A percentile compares a stretch with the other conserved stretches of the same genome.
phyloP scores from a whole-genome alignment of 2,329 filamentous ascomycete species.

The Dactylellina sp. region DNA sequence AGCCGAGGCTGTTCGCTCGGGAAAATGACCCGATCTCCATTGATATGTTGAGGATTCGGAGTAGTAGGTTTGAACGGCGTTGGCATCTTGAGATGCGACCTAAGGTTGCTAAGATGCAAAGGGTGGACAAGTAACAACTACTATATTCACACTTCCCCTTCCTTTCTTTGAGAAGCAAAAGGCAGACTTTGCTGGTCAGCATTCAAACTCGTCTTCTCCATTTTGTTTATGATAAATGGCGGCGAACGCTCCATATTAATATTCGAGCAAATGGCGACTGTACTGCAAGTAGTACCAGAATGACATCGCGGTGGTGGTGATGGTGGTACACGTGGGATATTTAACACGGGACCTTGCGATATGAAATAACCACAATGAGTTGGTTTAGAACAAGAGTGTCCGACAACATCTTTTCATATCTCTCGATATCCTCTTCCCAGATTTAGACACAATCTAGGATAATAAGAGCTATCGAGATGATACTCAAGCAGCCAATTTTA shows the following conservation, averaged over 20 bases:
- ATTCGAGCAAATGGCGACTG: too few relatives aligned
- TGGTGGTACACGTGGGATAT: too few relatives aligned
- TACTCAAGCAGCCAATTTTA: too few relatives aligned
- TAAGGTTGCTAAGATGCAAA: constrained; percentile 1
- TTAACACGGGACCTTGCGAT: too few relatives aligned
- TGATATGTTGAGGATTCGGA: constrained; percentile 36
- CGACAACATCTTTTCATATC: too few relatives aligned
- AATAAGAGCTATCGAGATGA: too few relatives aligned
- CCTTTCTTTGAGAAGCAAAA: neutral
- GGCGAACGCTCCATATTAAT: neutral
- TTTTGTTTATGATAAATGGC: neutral
- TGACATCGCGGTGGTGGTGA: too few relatives aligned
- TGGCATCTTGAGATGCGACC: constrained; percentile 42
- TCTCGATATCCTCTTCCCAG: too few relatives aligned
- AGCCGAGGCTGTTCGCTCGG: constrained; percentile 52
- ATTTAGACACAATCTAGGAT: too few relatives aligned
- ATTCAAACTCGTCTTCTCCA: neutral
- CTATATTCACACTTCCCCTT: neutral
- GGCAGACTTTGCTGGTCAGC: neutral
- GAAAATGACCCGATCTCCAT: constrained; percentile 49
- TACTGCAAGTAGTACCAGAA: too few relatives aligned
- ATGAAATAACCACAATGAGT: too few relatives aligned
- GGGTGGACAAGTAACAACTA: neutral
- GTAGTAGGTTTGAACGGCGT: constrained; percentile 47
- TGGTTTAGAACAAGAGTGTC: too few relatives aligned